Percentiles rank a stretch among this genome's conserved stretches.
phyloP scores from a whole-genome alignment of 495 filamentous ascomycete species.

The Neurospora sp. region DNA sequence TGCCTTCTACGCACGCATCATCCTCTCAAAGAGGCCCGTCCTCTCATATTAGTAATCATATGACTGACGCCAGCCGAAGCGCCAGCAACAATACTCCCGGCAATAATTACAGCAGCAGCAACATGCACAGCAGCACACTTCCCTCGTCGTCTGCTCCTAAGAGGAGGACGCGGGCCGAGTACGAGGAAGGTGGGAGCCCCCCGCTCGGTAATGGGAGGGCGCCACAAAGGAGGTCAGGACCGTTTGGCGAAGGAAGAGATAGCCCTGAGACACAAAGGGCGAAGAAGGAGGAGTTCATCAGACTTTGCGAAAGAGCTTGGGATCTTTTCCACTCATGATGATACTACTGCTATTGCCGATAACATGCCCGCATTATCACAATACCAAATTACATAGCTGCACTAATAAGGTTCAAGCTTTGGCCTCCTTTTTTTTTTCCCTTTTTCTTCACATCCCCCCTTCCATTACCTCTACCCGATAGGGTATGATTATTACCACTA shows the following conservation, averaged over 20 bases:
- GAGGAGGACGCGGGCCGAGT: conserved; percentile 74
- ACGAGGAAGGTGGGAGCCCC: conserved; percentile 78
- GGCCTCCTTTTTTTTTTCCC: background rate
- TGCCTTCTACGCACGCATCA: conserved; percentile 3
- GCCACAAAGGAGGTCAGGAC: conserved; percentile 50
- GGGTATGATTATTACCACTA: background rate
- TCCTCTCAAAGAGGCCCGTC: conserved; percentile 11
- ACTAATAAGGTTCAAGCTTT: background rate
- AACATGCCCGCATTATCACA: background rate
- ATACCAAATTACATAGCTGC: background rate
- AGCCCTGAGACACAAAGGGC: conserved; percentile 72
- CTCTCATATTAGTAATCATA: conserved; percentile 3
- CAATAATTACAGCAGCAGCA: conserved; percentile 3
- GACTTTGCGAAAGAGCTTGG: conserved; percentile 82
- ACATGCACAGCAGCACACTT: background rate
- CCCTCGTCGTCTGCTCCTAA: conserved; percentile 23
- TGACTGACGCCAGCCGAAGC: conserved; percentile 31
- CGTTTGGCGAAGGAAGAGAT: conserved; percentile 68
- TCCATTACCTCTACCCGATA: background rate
- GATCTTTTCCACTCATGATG: conserved; percentile 92
- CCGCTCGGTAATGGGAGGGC: conserved; percentile 55
- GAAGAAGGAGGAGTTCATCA: conserved; percentile 93
- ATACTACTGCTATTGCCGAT: background rate
- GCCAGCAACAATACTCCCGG: conserved; percentile 27
- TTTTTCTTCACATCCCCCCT: background rate